phyloP scores from a whole-genome alignment of 2,329 filamentous ascomycete species.

The Metarhizium guizhouense region DNA sequence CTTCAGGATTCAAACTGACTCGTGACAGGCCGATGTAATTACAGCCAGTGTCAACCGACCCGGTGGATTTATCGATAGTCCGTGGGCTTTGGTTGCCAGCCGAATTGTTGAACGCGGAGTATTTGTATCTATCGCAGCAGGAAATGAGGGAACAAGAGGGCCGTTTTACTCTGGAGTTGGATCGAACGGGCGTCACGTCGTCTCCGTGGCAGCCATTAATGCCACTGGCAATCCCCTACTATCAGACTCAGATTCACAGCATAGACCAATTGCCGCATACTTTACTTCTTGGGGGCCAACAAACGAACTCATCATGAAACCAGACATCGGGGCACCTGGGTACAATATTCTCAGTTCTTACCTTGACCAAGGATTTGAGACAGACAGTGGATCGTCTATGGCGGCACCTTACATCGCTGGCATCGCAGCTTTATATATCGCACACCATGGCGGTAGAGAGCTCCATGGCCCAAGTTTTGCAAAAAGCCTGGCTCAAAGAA shows the following conservation, averaged over 20 bases:
- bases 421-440: conserved; percentile 37
- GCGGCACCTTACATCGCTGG: conserved; percentile 45
- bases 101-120: conserved; percentile 35
- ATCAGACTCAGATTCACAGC: conserved; percentile 15
- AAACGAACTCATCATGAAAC: conserved; percentile 41
- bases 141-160: conserved; percentile 40
- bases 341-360: conserved; percentile 41
- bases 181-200: conserved; percentile 22
- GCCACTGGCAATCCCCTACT: conserved; percentile 33
- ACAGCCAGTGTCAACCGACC: conserved; percentile 29
- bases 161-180: conserved; percentile 34
- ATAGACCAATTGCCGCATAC: conserved; percentile 27
- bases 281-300: conserved; percentile 45
- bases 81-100: conserved; percentile 32
- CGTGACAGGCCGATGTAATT: conserved; percentile 31
- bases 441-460: conserved; percentile 30
- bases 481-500: conserved; percentile 22
- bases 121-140: conserved; percentile 40
- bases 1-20: background rate
- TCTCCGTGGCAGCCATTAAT: conserved; percentile 28
- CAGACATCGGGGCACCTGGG: conserved; percentile 40
- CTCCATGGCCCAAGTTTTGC: conserved; percentile 26
- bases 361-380: conserved; percentile 31
- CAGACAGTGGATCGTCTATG: conserved; percentile 48
- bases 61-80: conserved; percentile 30